phyloP scores from a whole-genome alignment of 306 rosid species.

The Gleditsia sinensis region DNA sequence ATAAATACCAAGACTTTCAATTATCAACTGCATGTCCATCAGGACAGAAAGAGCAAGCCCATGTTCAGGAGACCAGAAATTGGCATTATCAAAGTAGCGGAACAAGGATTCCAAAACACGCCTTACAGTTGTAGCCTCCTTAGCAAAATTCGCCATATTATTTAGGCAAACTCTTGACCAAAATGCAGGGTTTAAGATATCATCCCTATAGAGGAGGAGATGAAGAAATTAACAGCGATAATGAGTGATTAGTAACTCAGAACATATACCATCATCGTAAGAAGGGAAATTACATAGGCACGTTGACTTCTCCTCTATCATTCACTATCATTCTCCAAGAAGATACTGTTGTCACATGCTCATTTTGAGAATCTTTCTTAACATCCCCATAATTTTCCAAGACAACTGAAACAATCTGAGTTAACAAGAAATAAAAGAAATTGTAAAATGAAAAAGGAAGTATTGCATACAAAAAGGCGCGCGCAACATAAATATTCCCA shows the following conservation, averaged over 20 bases:
- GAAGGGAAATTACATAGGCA: constrained; percentile 49
- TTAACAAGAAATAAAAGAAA: constrained; percentile 33
- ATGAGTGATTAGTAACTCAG: constrained; percentile 5
- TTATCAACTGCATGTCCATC: constrained; percentile 62
- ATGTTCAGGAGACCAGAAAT: constrained; percentile 68
- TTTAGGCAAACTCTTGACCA: constrained; percentile 72
- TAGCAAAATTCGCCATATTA: constrained; percentile 75
- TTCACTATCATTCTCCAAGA: constrained; percentile 59
- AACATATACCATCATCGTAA: constrained; percentile 29
- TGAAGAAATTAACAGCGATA: constrained; percentile 24
- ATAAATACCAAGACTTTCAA: constrained; percentile 60
- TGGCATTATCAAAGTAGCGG: constrained; percentile 61
- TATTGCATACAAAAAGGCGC: constrained; percentile 5
- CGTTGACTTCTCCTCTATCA: constrained; percentile 62
- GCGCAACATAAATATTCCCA: constrained; percentile 4
- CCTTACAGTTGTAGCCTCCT: constrained; percentile 73
- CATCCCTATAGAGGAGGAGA: constrained; percentile 46
- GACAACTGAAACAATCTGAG: constrained; percentile 68
- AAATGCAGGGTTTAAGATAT: constrained; percentile 46
- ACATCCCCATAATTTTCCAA: constrained; percentile 61
- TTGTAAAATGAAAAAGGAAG: constrained; percentile 30
- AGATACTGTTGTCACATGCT: constrained; percentile 41
- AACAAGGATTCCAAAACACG: constrained; percentile 69
- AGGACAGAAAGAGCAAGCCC: constrained; percentile 67
- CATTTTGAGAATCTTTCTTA: constrained; percentile 37